Evolutionary conservation across 257 asterid species (phyloP).

Genomic region (Solanum dulcamara): DNA sequence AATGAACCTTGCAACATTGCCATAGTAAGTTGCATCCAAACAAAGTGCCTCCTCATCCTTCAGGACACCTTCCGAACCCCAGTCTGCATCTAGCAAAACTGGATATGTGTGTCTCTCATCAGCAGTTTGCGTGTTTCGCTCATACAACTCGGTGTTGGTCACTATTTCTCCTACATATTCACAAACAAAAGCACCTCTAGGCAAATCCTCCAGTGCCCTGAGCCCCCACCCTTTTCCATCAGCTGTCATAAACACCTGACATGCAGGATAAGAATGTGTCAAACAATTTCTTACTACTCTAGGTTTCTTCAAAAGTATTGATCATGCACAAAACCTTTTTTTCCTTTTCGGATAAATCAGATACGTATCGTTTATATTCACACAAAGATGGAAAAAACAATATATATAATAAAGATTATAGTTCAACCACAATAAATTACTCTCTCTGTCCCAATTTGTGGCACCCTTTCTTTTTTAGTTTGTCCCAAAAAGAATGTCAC

Average conservation of each 20-base stretch:
- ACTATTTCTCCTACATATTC: slow-evolving; percentile 55
- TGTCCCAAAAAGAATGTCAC: neutral
- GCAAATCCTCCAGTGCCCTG: slow-evolving; percentile 60
- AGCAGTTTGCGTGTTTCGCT: slow-evolving; percentile 26
- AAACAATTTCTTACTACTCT: neutral
- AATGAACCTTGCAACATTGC: slow-evolving; percentile 64
- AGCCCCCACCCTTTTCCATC: slow-evolving; percentile 83
- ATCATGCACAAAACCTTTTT: neutral
- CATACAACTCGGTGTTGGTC: slow-evolving; percentile 51
- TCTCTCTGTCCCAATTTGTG: neutral
- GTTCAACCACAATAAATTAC: neutral
- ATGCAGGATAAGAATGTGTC: neutral
- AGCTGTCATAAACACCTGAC: slow-evolving; percentile 46
- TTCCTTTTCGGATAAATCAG: neutral
- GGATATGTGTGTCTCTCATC: slow-evolving; percentile 47
- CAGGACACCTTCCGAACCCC: slow-evolving; percentile 51
- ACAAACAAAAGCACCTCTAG: slow-evolving; percentile 66
- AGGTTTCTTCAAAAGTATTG: neutral
- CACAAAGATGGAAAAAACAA: neutral
- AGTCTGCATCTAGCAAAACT: slow-evolving; percentile 61
- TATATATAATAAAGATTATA: neutral
- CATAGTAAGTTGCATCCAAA: slow-evolving; percentile 60
- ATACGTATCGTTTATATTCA: neutral
- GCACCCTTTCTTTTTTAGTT: neutral
- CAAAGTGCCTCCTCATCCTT: slow-evolving; percentile 68